Evolutionary conservation across 441 rosid species (phyloP).

Genomic region (Populus hybrid): DNA sequence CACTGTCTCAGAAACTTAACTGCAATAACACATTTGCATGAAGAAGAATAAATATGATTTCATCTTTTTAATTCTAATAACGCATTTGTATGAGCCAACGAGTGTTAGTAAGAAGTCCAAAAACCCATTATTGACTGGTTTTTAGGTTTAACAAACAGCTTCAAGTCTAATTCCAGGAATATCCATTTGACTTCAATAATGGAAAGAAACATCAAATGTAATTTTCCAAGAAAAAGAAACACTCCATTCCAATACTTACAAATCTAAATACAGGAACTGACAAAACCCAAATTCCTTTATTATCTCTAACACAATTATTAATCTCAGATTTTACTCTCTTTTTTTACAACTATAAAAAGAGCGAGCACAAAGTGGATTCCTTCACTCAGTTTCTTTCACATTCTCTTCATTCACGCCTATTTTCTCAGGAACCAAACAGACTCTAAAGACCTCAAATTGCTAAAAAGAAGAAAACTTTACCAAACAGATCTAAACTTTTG

Average conservation of each 20-base stretch:
- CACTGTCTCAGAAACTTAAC: not conserved
- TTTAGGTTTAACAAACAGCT: not conserved
- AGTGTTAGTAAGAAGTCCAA: not conserved
- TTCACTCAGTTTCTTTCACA: conserved; percentile 3
- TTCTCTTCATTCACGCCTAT: conserved; percentile 9
- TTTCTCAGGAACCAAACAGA: conserved; percentile 22
- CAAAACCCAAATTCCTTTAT: not conserved
- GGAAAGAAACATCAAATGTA: not conserved
- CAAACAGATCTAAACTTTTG: conserved; percentile 37
- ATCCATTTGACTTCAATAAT: not conserved
- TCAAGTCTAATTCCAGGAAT: not conserved
- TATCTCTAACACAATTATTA: not conserved
- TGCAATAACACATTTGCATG: not conserved
- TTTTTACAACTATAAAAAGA: not conserved
- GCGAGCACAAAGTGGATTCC: not conserved
- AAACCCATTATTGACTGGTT: conserved; percentile 3
- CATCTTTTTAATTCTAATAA: not conserved
- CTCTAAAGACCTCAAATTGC: conserved; percentile 21
- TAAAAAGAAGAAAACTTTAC: conserved; percentile 11
- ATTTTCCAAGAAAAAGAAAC: not conserved
- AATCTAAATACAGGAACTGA: conserved; percentile 1
- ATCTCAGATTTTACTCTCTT: not conserved
- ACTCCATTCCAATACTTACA: not conserved
- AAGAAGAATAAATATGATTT: not conserved
- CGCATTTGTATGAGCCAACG: not conserved